Base-by-base conservation (phyloP, 768 basidiomycete species). In the Amanita subjunquillea region DNA sequence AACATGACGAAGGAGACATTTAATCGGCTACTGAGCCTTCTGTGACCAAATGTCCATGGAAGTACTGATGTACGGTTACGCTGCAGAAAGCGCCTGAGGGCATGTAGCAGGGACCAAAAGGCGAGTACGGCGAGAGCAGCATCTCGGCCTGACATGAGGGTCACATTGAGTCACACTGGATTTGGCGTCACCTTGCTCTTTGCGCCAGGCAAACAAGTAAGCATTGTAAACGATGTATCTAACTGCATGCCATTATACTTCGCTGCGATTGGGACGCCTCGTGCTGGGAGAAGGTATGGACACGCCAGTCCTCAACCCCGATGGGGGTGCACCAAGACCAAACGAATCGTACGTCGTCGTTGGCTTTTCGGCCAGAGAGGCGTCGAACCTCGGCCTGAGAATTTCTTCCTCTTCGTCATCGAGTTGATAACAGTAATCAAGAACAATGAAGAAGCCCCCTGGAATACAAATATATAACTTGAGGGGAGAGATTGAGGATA, bases 361-460 rank as follows among this genome's bases (percentile, higher is more conserved):
- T n/a, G 27, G 40, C 38, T 52, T 45, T 20, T 32, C 51, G 22
- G 22, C 20, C 37, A 52, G 37, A 32, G 37, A 32, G 10, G 51
- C 17, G 4, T 40, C 42, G 10, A 37, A 22, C n/a, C 20, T 51
- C 22, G 40, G 13, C 44, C 56, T 65, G 40, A 69, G 58, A 20
- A 57, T 36, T 46, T 53, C 64, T 13, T 62, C 59, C 52, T 69
- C 65, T 62, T 83, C 77, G 40, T 81, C 77, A 51, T 69, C 65
- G 27, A 81, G 67, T 61, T 83, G 78, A 25, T 73, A 68, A 23
- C 73, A 71, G 56, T 82, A 82, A 60, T 72, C 67, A 50, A 70
- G 68, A 12, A 78, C 73, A 48, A 82, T 71, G 55, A 79, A 64
- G 62, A 72, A 77, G 2, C 72, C 74, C 56, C 76, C 79, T 83